These are phyloP conservation scores for Trichophaea hybrida DNA, from an alignment of 2,329 filamentous ascomycete genomes.

Conservation along the genomic window DNA sequence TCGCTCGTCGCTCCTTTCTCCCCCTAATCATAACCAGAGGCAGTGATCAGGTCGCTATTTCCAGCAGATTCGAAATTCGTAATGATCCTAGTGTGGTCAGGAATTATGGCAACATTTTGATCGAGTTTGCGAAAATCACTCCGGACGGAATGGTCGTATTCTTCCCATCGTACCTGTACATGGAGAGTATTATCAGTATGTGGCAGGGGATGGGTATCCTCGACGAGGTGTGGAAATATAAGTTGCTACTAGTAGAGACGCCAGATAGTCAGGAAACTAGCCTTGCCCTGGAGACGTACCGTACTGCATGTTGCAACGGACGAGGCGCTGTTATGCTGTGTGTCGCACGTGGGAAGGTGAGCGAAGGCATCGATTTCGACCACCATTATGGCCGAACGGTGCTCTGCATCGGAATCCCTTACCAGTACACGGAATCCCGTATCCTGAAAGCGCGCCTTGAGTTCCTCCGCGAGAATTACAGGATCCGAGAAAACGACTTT, in stretches of 20 bases:
- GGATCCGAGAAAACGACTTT: constrained; percentile 94
- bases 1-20: constrained; percentile 85
- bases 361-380: constrained; percentile 97
- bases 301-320: constrained; percentile 93
- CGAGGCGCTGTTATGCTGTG: constrained; percentile 85
- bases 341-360: constrained; percentile 92
- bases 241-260: constrained; percentile 92
- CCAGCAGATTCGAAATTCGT: constrained; percentile 84
- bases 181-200: constrained; percentile 13
- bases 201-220: constrained; percentile 98
- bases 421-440: constrained; percentile 95
- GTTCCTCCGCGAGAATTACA: constrained; percentile 92
- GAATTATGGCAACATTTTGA: constrained; percentile 86
- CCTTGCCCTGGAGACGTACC: constrained; percentile 86
- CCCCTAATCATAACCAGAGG: constrained; percentile 96
- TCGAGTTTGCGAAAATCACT: constrained; percentile 89
- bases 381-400: constrained; percentile 96
- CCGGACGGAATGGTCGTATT: constrained; percentile 98
- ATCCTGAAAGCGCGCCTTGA: constrained; percentile 92
- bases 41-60: constrained; percentile 83
- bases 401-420: constrained; percentile 83
- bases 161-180: constrained; percentile 47
- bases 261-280: constrained; percentile 96
- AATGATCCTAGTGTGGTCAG: constrained; percentile 94
- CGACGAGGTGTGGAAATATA: constrained; percentile 98